These are phyloP conservation scores for Achlya hypogyna DNA, from an alignment of 352 stramenopile genomes.

Conservation along the genomic window DNA sequence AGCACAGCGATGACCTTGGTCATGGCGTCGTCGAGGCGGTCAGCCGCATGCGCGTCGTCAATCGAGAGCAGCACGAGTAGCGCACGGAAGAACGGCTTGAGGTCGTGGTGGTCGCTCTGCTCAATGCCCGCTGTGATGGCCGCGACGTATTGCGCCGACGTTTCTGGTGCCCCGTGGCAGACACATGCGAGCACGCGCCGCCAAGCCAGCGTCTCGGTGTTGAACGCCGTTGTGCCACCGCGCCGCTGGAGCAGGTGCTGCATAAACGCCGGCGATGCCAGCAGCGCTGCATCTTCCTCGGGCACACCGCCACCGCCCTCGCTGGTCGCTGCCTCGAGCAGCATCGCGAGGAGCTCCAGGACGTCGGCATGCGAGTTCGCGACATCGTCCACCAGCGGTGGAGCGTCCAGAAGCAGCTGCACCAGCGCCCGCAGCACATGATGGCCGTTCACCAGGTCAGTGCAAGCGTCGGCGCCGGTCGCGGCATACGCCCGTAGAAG, in stretches of 20 bases:
- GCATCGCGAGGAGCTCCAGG: background rate
- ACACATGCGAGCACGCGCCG: slow-evolving; percentile 70
- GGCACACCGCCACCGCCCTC: slow-evolving; percentile 63
- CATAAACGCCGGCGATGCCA: slow-evolving; percentile 22
- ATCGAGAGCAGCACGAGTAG: slow-evolving; percentile 73
- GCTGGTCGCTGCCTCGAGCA: slow-evolving; percentile 56
- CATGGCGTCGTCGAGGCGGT: slow-evolving; percentile 59
- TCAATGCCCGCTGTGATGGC: slow-evolving; percentile 69
- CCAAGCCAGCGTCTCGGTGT: slow-evolving; percentile 67
- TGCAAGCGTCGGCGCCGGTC: background rate
- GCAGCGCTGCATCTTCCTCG: slow-evolving; percentile 63
- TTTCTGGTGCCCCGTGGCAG: slow-evolving; percentile 61
- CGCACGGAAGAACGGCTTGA: slow-evolving; percentile 85
- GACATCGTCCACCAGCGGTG: background rate
- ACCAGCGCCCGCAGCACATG: background rate
- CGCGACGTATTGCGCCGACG: slow-evolving; percentile 49
- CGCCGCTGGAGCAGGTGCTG: slow-evolving; percentile 41
- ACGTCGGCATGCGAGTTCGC: background rate
- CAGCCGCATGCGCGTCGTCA: slow-evolving; percentile 47
- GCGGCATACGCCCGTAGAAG: background rate
- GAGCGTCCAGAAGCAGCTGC: background rate
- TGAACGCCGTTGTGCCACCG: slow-evolving; percentile 43
- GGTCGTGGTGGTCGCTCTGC: slow-evolving; percentile 69
- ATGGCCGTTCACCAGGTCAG: background rate
- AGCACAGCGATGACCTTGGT: slow-evolving; percentile 67